phyloP scores from a whole-genome alignment of 352 stramenopile genomes.

The Elongisporangium anandrum region DNA sequence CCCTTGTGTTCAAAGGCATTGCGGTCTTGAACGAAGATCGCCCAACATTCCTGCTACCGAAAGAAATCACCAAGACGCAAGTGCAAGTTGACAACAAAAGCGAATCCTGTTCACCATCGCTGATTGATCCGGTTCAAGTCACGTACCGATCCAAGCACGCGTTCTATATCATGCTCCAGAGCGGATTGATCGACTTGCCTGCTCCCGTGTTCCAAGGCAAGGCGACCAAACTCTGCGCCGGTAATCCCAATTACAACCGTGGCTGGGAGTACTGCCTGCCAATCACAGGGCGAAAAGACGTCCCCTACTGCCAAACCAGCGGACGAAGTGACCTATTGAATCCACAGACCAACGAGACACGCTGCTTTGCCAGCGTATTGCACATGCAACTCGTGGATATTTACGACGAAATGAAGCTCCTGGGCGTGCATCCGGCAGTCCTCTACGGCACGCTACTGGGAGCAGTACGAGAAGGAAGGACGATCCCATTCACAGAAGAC shows the following conservation, averaged over 20 bases:
- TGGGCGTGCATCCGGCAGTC: slow-evolving; percentile 11
- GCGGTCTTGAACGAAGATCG: not conserved
- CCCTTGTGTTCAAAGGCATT: not conserved
- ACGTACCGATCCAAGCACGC: not conserved
- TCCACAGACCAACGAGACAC: not conserved
- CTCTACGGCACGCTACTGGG: slow-evolving; percentile 34
- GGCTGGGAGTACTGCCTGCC: slow-evolving; percentile 35
- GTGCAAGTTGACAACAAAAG: not conserved
- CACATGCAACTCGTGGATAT: slow-evolving; percentile 34
- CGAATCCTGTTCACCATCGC: not conserved
- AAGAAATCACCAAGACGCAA: not conserved
- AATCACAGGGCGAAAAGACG: slow-evolving; percentile 16
- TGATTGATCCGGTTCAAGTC: not conserved
- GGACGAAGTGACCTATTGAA: slow-evolving; percentile 24
- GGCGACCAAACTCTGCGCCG: slow-evolving; percentile 12
- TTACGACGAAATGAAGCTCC: slow-evolving; percentile 17
- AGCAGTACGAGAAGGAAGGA: slow-evolving; percentile 23
- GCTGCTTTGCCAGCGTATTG: slow-evolving; percentile 26
- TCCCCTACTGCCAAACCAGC: slow-evolving; percentile 18
- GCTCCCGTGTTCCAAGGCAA: slow-evolving; percentile 15
- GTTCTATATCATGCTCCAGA: not conserved
- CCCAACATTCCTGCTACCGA: not conserved
- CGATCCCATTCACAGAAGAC: slow-evolving; percentile 43
- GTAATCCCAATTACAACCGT: not conserved
- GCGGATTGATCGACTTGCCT: not conserved